Conservation (phyloP, 805 yeast genomes). For the Ogataea kodamae region DNA sequence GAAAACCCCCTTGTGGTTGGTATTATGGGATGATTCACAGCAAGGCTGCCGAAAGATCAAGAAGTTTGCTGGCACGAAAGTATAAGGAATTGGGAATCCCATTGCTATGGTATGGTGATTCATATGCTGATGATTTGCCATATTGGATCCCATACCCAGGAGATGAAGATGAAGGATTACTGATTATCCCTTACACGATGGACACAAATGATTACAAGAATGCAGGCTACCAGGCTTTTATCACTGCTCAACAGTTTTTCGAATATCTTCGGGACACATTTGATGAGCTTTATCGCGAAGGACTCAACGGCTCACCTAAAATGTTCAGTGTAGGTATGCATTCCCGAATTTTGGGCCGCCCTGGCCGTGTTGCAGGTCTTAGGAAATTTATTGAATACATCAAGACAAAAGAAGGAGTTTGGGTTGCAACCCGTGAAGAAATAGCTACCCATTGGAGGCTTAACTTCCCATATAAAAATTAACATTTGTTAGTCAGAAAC, state of each 20-base stretch:
- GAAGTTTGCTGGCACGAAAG: slow-evolving; percentile 14
- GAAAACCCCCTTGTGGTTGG: slow-evolving; percentile 36
- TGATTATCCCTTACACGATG: slow-evolving; percentile 28
- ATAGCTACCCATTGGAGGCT: slow-evolving; percentile 28
- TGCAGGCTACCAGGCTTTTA: slow-evolving; percentile 24
- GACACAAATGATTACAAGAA: slow-evolving; percentile 29
- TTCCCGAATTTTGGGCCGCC: slow-evolving; percentile 35
- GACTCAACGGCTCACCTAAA: slow-evolving; percentile 23
- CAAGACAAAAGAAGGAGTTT: slow-evolving; percentile 32
- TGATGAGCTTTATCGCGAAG: slow-evolving; percentile 36
- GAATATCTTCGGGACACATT: slow-evolving; percentile 35
- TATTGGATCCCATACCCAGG: slow-evolving; percentile 30
- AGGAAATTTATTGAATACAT: slow-evolving; percentile 34
- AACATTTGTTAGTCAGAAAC: slow-evolving; percentile 6
- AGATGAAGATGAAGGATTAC: slow-evolving; percentile 21
- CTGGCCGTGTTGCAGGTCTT: slow-evolving; percentile 35
- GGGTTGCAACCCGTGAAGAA: slow-evolving; percentile 38
- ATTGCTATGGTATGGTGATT: slow-evolving; percentile 35
- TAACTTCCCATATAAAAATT: slow-evolving; percentile 11
- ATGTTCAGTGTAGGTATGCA: slow-evolving; percentile 38
- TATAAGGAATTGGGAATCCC: slow-evolving; percentile 29
- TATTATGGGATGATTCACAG: slow-evolving; percentile 31
- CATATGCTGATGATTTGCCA: slow-evolving; percentile 37
- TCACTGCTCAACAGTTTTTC: slow-evolving; percentile 24
- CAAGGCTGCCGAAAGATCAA: slow-evolving; percentile 30